These are phyloP conservation scores for Stereocaulon alpinum DNA, from an alignment of 495 filamentous ascomycete species.

Conservation along the genomic window DNA sequence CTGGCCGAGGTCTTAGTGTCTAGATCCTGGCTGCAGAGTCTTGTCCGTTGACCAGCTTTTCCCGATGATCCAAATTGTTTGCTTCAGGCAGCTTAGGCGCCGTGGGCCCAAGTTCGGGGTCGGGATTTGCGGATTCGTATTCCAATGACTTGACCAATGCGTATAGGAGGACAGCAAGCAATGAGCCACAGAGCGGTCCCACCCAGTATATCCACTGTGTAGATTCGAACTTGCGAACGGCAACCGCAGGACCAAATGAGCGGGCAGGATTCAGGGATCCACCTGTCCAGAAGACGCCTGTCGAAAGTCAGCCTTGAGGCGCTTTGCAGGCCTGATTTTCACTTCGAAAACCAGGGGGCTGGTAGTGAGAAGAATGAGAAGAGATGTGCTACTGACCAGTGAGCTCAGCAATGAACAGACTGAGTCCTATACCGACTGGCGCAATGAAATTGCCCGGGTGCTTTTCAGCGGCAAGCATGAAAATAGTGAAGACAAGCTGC, in stretches of 20 bases:
- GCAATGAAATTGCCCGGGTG: slow-evolving; percentile 34
- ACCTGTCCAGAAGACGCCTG: slow-evolving; percentile 50
- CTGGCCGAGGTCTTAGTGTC: no score
- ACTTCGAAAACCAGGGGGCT: background rate
- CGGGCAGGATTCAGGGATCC: slow-evolving; percentile 45
- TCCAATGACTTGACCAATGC: slow-evolving; percentile 55
- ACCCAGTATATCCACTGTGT: slow-evolving; percentile 51
- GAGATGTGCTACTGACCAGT: slow-evolving; percentile 7
- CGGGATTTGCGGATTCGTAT: slow-evolving; percentile 71
- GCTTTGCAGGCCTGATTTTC: background rate
- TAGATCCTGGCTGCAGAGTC: no score
- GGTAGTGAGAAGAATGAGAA: no score
- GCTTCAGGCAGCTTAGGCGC: background rate
- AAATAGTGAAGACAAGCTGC: slow-evolving; percentile 44
- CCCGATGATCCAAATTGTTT: background rate
- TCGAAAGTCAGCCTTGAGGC: background rate
- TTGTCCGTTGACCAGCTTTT: background rate
- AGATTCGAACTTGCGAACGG: slow-evolving; percentile 10
- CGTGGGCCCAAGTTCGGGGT: slow-evolving; percentile 42
- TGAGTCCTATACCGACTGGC: slow-evolving; percentile 38
- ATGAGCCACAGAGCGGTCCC: slow-evolving; percentile 52
- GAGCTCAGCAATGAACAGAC: slow-evolving; percentile 43
- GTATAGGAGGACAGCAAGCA: slow-evolving; percentile 61
- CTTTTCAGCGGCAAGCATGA: slow-evolving; percentile 49
- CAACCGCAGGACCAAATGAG: slow-evolving; percentile 30